Conservation (phyloP, 225 moss, liverwort and hornwort species). For the Takakia lepidozioides region DNA sequence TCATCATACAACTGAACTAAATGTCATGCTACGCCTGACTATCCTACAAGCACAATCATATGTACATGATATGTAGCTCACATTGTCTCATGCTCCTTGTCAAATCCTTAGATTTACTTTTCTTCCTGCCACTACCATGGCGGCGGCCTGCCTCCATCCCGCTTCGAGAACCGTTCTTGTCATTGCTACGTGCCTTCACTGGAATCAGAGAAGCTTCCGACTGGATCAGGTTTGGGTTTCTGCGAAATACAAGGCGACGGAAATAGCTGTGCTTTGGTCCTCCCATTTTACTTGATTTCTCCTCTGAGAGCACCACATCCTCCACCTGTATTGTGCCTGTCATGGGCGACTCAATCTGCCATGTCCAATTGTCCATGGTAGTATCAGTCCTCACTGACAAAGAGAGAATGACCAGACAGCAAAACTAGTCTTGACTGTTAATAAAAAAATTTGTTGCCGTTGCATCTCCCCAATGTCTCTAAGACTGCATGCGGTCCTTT, state of each 20-base stretch:
- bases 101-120: constrained; percentile 33
- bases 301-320: constrained; percentile 50
- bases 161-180: constrained; percentile 20
- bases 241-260: constrained; percentile 74
- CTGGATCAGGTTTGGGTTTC: constrained; percentile 89
- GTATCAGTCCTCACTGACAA: too few species aligned
- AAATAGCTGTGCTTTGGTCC: constrained; percentile 35
- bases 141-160: constrained; percentile 31
- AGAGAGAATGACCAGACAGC: too few species aligned
- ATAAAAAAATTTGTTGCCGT: too few species aligned
- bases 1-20: too few species aligned
- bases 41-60: too few species aligned
- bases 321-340: constrained; percentile 91
- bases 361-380: too few species aligned
- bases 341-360: constrained; percentile 71
- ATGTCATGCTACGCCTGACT: too few species aligned
- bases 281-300: constrained; percentile 19
- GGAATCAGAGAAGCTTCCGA: constrained; percentile 72
- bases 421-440: neutral
- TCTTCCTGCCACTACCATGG: constrained; percentile 57
- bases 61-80: too few species aligned
- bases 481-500: too few species aligned
- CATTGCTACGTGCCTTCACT: constrained; percentile 19
- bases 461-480: too few species aligned
- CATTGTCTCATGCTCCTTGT: constrained; percentile 17